Evolutionary conservation across 23 red algal species (phyloP), one percentile per base, ranked within the genome.

Genomic region (Agarophyton chilense): DNA sequence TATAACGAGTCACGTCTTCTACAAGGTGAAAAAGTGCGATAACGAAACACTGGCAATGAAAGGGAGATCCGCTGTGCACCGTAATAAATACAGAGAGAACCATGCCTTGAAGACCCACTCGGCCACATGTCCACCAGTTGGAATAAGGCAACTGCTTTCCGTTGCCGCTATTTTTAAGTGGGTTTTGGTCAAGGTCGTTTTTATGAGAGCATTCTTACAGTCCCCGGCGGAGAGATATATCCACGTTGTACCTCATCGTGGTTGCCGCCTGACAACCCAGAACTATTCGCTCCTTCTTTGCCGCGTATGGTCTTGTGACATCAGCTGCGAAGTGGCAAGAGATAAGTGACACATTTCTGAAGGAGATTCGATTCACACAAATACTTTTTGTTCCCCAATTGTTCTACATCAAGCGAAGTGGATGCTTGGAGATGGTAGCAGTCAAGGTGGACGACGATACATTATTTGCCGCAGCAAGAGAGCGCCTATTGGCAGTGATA

Each of bases 391-490:
- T 91, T 18, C 72, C 87, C 5, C 87, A 91, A 22, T 44, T 91
- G 11, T 91, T 68, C 24, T 80, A 81, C 47, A 0, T 31, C 0
- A 40, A 12, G 4, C 17, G 33, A 8, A 55, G 29, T 41, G 62
- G 62, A 25, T 1, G 45, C 0, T 19, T 81, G 0, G 8, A 22
- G 19, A 24, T 73, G 11, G 21, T 81, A 2, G 72, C 61, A 0
- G 87, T 81, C 31, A 91, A 91, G 50, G 76, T 81, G n/a, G 87
- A 70, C 34, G 87, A 91, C 63, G 74, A 79, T 81, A 81, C 81
- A 13, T 0, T 72, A 10, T 52, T 81, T 72, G 57, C 54, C 18
- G 74, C 0, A 66, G 24, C 17, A 14, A 60, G 24, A 6, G 19
- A 4, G 50, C 19, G 25, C 21, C 21, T 65, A 47, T 24, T 18